Base-by-base conservation (phyloP, 495 filamentous ascomycete genomes). In the Aspergillus saccharolyticus region DNA sequence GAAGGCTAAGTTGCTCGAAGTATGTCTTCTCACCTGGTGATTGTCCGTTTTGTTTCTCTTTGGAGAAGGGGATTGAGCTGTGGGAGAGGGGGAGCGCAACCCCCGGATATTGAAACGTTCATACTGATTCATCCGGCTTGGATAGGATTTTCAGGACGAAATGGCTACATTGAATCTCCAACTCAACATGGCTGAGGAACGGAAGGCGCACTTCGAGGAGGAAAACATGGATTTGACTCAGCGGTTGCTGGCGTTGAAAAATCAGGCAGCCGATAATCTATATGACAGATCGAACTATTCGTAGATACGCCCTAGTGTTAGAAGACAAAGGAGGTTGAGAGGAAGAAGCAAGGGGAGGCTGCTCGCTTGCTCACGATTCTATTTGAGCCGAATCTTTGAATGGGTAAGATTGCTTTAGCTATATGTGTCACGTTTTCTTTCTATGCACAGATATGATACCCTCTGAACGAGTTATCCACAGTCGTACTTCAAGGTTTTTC, bases 151-250 rank as follows among this genome's bases (percentile, higher is more conserved):
- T 56, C 93, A 97, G 70, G 92, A 96, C 70, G 93, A 97, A 65
- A 82, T 94, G 60, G 81, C 92, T 42, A 84, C 89, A 2, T 71
- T 96, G 47, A 90, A 89, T 57, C 81, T 97, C 59, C 88, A 97
- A 70, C 79, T 96, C 3, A 91, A 96, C 64, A 84, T 96, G 78
- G 83, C 86, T 9, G 89, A 93, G 65, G 80, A 91, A 67, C 81
- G 79, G 63, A 77, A 77, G 5, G 79, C 80, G 59, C 85, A 83
- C 63, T 74, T 95, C 55, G 75, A 84, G 66, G 78, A 76, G n/a
- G 93, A 97, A 66, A 96, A 97, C 64, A 81, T 89, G 64, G 88
- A 96, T 47, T 76, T 97, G 39, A 83, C 96, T 52, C 86, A 91
- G 64, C 81, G 93, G 46, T 97, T 89, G 89, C 94, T 97, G 90